A percentile compares a stretch with the other conserved stretches of the same genome.
These are phyloP conservation scores for Morella rubra DNA, from an alignment of 306 rosid species.

Conservation along the genomic window DNA sequence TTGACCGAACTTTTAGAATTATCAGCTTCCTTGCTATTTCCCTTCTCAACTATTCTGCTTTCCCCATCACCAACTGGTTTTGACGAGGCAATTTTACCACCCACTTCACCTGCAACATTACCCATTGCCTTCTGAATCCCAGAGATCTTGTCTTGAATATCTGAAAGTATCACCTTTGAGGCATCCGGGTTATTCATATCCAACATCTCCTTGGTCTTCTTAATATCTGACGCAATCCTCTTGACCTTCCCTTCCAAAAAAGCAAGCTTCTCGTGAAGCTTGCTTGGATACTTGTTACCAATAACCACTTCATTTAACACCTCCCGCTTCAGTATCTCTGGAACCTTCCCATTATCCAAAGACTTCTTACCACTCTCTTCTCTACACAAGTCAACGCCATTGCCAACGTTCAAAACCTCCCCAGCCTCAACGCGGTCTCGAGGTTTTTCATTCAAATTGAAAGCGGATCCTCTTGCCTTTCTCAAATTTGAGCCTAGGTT, in stretches of 20 bases:
- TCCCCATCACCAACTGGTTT: constrained; percentile 23
- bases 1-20: constrained; percentile 36
- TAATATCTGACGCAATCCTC: constrained; percentile 88
- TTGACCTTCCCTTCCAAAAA: constrained; percentile 91
- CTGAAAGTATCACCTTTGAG: constrained; percentile 77
- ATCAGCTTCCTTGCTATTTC: constrained; percentile 24
- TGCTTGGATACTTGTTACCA: constrained; percentile 53
- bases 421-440: constrained; percentile 1
- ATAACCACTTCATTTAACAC: constrained; percentile 21
- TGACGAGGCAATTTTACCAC: constrained; percentile 28
- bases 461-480: constrained; percentile 10
- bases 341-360: constrained; percentile 18
- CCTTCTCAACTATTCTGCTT: constrained; percentile 19
- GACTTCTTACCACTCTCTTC: constrained; percentile 15
- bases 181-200: constrained; percentile 77
- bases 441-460: neutral
- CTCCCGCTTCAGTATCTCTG: constrained; percentile 27
- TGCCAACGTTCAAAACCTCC: constrained; percentile 11
- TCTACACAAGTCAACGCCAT: constrained; percentile 10
- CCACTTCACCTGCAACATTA: constrained; percentile 37
- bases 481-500: constrained; percentile 10
- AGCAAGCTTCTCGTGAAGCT: constrained; percentile 96
- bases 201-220: constrained; percentile 87
- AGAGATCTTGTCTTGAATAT: constrained; percentile 80
- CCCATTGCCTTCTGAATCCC: constrained; percentile 87